These are phyloP conservation scores for Ogataea haglerorum DNA, from an alignment of 805 yeast genomes.

Conservation along the genomic window DNA sequence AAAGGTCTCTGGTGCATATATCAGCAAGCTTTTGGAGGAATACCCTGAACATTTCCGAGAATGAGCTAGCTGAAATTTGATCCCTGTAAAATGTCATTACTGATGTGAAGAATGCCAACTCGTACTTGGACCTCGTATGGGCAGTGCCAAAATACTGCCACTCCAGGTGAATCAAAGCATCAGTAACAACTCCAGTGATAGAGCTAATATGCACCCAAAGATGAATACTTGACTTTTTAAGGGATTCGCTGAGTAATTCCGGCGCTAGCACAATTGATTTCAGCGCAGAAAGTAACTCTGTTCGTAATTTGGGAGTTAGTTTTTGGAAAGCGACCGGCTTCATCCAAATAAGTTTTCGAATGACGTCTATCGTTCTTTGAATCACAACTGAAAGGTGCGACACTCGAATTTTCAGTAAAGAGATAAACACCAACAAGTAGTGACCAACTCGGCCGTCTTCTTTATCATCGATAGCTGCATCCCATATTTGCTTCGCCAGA, in stretches of 20 bases:
- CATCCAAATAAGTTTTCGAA: constrained; percentile 8
- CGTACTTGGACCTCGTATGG: constrained; percentile 17
- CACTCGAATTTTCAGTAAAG: background rate
- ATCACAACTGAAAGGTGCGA: constrained; percentile 2
- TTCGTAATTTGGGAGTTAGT: constrained; percentile 4
- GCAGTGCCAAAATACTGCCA: constrained; percentile 30
- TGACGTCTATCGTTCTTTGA: constrained; percentile 5
- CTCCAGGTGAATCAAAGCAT: constrained; percentile 26
- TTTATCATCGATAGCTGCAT: constrained; percentile 2
- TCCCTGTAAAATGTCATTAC: constrained; percentile 17
- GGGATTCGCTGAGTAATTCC: constrained; percentile 8
- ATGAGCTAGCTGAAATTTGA: constrained; percentile 5
- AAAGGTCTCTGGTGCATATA: constrained; percentile 11
- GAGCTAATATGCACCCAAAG: constrained; percentile 23
- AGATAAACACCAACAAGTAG: background rate
- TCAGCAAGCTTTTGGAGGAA: constrained; percentile 21
- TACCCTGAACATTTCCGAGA: constrained; percentile 12
- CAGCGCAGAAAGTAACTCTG: constrained; percentile 15
- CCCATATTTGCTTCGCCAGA: constrained; percentile 8
- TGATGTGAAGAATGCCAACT: constrained; percentile 24
- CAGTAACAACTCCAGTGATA: constrained; percentile 13
- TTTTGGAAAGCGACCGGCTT: background rate
- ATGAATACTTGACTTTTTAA: constrained; percentile 16
- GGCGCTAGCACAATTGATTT: constrained; percentile 18
- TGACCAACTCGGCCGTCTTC: background rate